phyloP scores from a whole-genome alignment of 1,139 yeast genomes.

The Nadsonia starkeyi-henricii region DNA sequence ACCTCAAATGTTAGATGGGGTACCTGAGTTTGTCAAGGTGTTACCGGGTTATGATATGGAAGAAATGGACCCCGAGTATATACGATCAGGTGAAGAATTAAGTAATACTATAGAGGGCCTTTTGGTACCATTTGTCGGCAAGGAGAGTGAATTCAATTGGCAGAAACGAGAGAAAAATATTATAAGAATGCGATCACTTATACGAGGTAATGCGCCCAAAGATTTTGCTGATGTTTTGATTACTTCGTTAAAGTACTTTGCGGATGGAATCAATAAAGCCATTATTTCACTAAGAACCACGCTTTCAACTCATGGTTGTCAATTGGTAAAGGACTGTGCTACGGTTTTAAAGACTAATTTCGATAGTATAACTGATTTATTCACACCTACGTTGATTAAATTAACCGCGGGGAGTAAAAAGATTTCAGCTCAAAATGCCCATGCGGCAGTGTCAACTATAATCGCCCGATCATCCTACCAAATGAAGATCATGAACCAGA shows the following conservation, averaged over 20 bases:
- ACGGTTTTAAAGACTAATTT: neutral
- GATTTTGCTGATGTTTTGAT: neutral
- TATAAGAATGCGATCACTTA: neutral
- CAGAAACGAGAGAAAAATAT: neutral
- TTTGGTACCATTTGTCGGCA: neutral
- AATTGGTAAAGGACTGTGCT: neutral
- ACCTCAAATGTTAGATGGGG: neutral
- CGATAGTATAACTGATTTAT: slow-evolving; percentile 29
- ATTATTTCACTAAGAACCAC: neutral
- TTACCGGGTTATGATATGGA: neutral
- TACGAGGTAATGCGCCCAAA: neutral
- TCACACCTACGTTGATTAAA: slow-evolving; percentile 44
- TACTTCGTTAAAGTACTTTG: neutral
- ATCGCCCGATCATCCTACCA: slow-evolving; percentile 42
- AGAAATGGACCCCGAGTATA: neutral
- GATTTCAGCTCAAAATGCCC: slow-evolving; percentile 65
- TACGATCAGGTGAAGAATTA: neutral
- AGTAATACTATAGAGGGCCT: neutral
- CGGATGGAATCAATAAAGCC: neutral
- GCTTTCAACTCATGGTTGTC: neutral
- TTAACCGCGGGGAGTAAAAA: slow-evolving; percentile 65
- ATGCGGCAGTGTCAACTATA: slow-evolving; percentile 49
- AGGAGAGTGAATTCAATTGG: neutral
- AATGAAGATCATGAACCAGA: slow-evolving; percentile 37
- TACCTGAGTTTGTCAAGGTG: neutral